phyloP scores from a whole-genome alignment of 805 yeast species.

The Phaffomyces thermotolerans region DNA sequence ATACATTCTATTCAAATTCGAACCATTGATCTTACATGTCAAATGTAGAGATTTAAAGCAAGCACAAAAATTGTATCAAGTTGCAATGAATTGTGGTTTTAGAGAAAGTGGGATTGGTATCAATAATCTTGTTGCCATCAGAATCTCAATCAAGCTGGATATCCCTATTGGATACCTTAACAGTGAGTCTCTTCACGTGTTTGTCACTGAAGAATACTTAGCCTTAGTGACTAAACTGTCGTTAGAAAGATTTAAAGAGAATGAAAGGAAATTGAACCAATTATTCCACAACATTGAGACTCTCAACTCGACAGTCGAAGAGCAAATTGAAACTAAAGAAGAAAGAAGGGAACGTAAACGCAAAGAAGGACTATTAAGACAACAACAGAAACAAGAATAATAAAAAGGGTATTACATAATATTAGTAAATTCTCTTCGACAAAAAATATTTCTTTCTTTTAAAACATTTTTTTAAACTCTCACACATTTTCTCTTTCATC shows the following conservation, averaged over 20 bases:
- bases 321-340: conserved; percentile 43
- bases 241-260: conserved; percentile 58
- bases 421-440: not conserved
- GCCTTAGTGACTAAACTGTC: conserved; percentile 46
- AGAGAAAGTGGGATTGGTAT: conserved; percentile 83
- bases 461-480: too few relatives aligned
- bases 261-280: conserved; percentile 46
- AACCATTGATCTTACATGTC: conserved; percentile 80
- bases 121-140: conserved; percentile 68
- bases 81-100: conserved; percentile 80
- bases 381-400: conserved; percentile 11
- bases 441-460: too few relatives aligned
- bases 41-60: conserved; percentile 55
- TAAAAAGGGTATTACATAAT: not conserved
- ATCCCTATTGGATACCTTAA: conserved; percentile 61
- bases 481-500: too few relatives aligned
- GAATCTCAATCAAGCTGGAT: conserved; percentile 69
- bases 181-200: conserved; percentile 21
- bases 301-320: conserved; percentile 17
- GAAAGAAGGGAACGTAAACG: conserved; percentile 48
- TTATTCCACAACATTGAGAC: conserved; percentile 36
- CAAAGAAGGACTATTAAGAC: conserved; percentile 35
- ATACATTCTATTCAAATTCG: conserved; percentile 68
- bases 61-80: conserved; percentile 56
- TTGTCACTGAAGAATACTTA: conserved; percentile 50